Evolutionary conservation across 495 filamentous ascomycete genomes (phyloP).

Genomic region (Talaromyces ruber): DNA sequence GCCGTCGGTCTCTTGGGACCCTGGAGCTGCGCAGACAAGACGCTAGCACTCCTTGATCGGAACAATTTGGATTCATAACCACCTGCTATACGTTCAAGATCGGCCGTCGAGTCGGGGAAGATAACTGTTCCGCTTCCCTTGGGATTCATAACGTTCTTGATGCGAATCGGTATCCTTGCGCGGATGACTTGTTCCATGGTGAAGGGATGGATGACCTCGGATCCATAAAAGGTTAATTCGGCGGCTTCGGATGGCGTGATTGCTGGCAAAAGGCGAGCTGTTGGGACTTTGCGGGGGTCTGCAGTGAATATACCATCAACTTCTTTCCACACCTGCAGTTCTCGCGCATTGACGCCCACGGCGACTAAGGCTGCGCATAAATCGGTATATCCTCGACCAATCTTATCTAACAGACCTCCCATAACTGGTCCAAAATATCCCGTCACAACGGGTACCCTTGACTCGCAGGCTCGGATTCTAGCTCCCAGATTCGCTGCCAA

Average conservation of each 20-base stretch:
- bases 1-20: slow-evolving; percentile 73
- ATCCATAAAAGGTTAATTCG: slow-evolving; percentile 87
- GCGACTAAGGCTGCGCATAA: slow-evolving; percentile 78
- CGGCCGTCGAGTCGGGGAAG: slow-evolving; percentile 42
- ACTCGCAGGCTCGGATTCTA: slow-evolving; percentile 59
- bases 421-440: slow-evolving; percentile 87
- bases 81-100: slow-evolving; percentile 36
- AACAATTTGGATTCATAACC: slow-evolving; percentile 38
- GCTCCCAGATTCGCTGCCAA: slow-evolving; percentile 56
- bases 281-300: slow-evolving; percentile 81
- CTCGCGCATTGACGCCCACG: slow-evolving; percentile 65
- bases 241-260: slow-evolving; percentile 86
- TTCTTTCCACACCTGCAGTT: slow-evolving; percentile 90
- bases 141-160: slow-evolving; percentile 98
- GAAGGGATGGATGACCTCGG: slow-evolving; percentile 93
- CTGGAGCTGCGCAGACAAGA: slow-evolving; percentile 32
- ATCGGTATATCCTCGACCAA: slow-evolving; percentile 86
- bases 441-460: slow-evolving; percentile 67
- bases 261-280: slow-evolving; percentile 62
- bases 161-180: slow-evolving; percentile 85
- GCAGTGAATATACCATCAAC: slow-evolving; percentile 89
- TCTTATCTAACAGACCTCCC: slow-evolving; percentile 65
- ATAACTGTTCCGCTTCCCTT: slow-evolving; percentile 81
- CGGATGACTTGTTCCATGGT: slow-evolving; percentile 98
- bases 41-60: slow-evolving; percentile 39